Base-by-base conservation (phyloP, 257 asterid genomes). In the Salvia rosmarinus region DNA sequence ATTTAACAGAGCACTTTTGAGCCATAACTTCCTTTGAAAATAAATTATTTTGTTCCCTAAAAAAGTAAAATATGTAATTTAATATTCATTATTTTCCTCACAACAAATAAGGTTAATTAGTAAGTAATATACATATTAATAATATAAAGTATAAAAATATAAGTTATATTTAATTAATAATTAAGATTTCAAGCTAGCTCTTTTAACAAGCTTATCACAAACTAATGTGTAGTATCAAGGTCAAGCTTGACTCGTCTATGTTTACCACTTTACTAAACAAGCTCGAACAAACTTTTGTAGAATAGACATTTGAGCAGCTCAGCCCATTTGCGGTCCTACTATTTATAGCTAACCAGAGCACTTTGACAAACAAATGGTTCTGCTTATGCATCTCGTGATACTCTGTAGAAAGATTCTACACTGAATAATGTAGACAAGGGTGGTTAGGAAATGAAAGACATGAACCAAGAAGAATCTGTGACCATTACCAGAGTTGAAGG, bases 401-500 rank as follows among this genome's bases (percentile, higher is more conserved):
- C 54, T 47, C 23, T 9, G 30, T 1, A 67, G 40, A 6, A 32
- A 43, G 60, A 46, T 25, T 25, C 30, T 25, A 25, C 30, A 25
- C 49, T 13, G 13, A 12, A 54, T 13, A 73, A 4, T 39, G 34
- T 57, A 55, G 43, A 40, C 13, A 9, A 63, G 35, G 51, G 52
- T 47, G 66, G 44, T 58, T 68, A 6, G 51, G 59, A 49, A 51
- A 35, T 40, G 51, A 4, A 57, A 28, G 63, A 52, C 56, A 43
- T 20, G 62, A 66, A 71, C 52, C 51, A 64, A 73, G 21, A 40
- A 37, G 46, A 68, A 80, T 52, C 57, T 50, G 35, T 44, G 54
- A 68, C 42, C 42, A 64, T 85, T 88, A 95, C 99, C 99, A 95
- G 88, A 64, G 98, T 88, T 71, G 98, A 95, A 76, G 99, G 99